These are phyloP conservation scores for Quercus mongolica DNA, from an alignment of 306 rosid genomes.

Conservation along the genomic window DNA sequence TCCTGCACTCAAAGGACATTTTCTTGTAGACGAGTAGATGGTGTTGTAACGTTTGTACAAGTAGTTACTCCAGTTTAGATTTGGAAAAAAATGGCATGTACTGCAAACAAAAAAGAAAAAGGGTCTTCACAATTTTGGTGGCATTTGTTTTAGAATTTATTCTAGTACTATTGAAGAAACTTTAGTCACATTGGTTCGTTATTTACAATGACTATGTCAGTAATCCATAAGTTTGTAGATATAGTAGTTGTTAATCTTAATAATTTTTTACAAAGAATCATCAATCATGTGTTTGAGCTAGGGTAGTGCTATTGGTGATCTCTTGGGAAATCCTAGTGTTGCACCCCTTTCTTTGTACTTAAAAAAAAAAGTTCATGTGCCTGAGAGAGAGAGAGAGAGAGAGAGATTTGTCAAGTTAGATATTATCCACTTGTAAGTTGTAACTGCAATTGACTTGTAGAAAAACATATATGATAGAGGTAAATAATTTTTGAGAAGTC, in stretches of 20 bases:
- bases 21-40: constrained; percentile 28
- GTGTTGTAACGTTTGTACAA: constrained; percentile 1
- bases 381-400: neutral
- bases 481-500: too few relatives aligned
- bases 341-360: too few relatives aligned
- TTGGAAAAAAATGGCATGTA: neutral
- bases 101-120: neutral
- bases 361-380: neutral
- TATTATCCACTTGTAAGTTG: too few relatives aligned
- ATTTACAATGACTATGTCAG: neutral
- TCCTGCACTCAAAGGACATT: constrained; percentile 39
- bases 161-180: neutral
- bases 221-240: neutral
- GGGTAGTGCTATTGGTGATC: too few relatives aligned
- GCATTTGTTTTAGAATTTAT: neutral
- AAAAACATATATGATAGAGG: too few relatives aligned
- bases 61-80: neutral
- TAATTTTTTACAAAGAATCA: too few relatives aligned
- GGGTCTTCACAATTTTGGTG: neutral
- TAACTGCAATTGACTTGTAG: too few relatives aligned
- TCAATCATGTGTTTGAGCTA: too few relatives aligned
- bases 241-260: neutral
- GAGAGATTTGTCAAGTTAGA: neutral
- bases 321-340: too few relatives aligned
- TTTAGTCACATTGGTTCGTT: neutral